Percentiles rank a stretch among this genome's conserved stretches.
Evolutionary conservation across 2,329 filamentous ascomycete genomes (phyloP).

Genomic region (Coniella vitis): DNA sequence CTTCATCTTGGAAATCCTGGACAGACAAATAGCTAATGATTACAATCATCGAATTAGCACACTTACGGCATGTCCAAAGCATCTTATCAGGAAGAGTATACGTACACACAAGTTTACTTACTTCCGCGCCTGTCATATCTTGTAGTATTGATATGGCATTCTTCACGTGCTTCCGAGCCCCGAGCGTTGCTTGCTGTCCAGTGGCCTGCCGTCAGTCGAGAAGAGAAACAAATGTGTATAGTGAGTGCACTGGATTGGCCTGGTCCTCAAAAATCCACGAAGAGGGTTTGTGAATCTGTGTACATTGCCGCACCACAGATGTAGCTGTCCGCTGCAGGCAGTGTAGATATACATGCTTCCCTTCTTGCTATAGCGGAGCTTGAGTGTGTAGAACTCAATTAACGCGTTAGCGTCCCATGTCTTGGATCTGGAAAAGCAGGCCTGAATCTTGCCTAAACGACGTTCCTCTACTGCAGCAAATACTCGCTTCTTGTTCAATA

Average conservation of each 20-base stretch:
- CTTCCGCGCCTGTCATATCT: not conserved
- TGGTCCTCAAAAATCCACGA: not conserved
- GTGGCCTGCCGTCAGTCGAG: not conserved
- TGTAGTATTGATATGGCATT: not conserved
- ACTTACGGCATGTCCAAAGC: not conserved
- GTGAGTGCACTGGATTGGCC: not conserved
- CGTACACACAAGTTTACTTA: conserved; percentile 3
- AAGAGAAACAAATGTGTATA: conserved; percentile 6
- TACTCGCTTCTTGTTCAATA: not conserved
- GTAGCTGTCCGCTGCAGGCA: not conserved
- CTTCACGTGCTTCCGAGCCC: not conserved
- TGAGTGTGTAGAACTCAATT: conserved; percentile 10
- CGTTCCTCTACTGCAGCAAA: conserved; percentile 1
- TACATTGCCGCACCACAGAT: not conserved
- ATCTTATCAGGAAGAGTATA: not conserved
- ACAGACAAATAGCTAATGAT: not conserved
- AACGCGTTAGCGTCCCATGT: not conserved
- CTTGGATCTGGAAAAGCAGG: conserved; percentile 8
- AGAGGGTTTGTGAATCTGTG: not conserved
- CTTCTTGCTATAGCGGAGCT: conserved; percentile 3
- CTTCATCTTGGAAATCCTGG: too few relatives aligned
- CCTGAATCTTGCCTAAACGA: conserved; percentile 3
- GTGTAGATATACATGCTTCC: conserved; percentile 1
- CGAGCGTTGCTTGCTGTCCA: not conserved
- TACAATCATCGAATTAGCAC: not conserved